Evolutionary conservation across 371 early-diverging fungal genomes (phyloP), one percentile per base, ranked within the genome.

Genomic region (Actinomortierella ambigua): DNA sequence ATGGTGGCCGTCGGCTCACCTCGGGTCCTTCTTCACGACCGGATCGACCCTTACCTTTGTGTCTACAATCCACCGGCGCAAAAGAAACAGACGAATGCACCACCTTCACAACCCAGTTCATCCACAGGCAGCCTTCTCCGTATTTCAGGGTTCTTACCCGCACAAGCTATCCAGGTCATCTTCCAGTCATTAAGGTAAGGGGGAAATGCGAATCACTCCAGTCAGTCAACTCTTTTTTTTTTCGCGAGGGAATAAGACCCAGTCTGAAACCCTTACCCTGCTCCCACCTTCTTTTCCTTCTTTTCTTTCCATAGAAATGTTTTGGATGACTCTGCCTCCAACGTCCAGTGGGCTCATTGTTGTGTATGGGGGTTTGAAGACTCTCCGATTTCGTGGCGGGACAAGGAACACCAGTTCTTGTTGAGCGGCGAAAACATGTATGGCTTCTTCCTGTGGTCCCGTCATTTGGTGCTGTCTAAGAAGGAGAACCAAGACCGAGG

Each of bases 281-380:
- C n/a, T n/a, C n/a, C n/a, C n/a, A n/a, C n/a, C n/a, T n/a, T 29
- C 11, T 6, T 47, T 29, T 55, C 29, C 42, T 28, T 57, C 61
- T 17, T 15, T 58, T 26, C 44, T 55, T 50, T 20, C 22, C 55
- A 15, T 7, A 50, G 27, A 18, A 61, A 15, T 11, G 29, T 57
- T 3, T 28, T 20, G 24, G 48, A 24, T 14, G 29, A 64, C 22
- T 70, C 49, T 63, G 75, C 56, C 50, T 42, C 34, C 56, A 49
- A 20, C 53, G 59, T n/a, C 39, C 61, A 18, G 65, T 90, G 90
- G 90, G 79, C 80, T 9, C 75, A 83, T 13, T 39, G 88, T 5
- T 80, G 79, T 20, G 82, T 84, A 0, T 88, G 86, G 84, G 91
- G 91, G 4, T 88, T 83, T 59, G 79, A 79, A 49, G 89, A 90